A percentile compares a stretch with the other conserved stretches of the same genome.
phyloP scores from a whole-genome alignment of 192 early-diverging fungal species.

The Coemansia sp. region DNA sequence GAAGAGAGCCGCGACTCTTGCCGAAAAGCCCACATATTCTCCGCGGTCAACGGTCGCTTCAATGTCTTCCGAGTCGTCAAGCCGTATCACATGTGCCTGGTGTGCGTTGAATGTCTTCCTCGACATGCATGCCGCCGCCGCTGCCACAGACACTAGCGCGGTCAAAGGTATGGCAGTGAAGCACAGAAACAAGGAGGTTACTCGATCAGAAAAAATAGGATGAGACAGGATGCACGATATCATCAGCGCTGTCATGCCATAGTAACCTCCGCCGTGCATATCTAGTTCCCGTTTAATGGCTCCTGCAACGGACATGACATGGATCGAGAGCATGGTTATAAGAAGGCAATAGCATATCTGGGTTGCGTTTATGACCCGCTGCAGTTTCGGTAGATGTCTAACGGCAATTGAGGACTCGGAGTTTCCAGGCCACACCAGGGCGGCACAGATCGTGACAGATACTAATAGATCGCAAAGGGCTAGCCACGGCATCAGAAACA shows the following conservation, averaged over 20 bases:
- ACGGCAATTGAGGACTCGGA: not conserved
- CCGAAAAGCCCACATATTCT: slow-evolving; percentile 18
- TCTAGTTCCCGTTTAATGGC: slow-evolving; percentile 14
- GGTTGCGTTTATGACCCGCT: slow-evolving; percentile 16
- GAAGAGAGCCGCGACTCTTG: slow-evolving; percentile 6
- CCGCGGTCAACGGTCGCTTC: slow-evolving; percentile 18
- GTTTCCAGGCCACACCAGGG: slow-evolving; percentile 1
- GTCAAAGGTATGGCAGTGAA: slow-evolving; percentile 13
- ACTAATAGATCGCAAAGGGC: slow-evolving; percentile 21
- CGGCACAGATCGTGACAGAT: not conserved
- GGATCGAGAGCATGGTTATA: slow-evolving; percentile 19
- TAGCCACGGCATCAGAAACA: slow-evolving; percentile 38
- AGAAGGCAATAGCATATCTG: slow-evolving; percentile 35
- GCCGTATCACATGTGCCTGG: not conserved
- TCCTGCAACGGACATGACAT: slow-evolving; percentile 22
- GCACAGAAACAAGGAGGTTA: slow-evolving; percentile 4
- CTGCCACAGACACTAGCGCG: slow-evolving; percentile 7
- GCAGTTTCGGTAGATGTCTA: not conserved
- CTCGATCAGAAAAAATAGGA: slow-evolving; percentile 10
- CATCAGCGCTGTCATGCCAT: slow-evolving; percentile 26
- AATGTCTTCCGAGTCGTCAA: slow-evolving; percentile 20
- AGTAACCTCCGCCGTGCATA: slow-evolving; percentile 18
- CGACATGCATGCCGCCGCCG: slow-evolving; percentile 8
- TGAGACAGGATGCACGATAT: slow-evolving; percentile 16
- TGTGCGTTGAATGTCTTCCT: not conserved